These are phyloP conservation scores for Irpex sp. DNA, from an alignment of 1,284 basidiomycete genomes.

Conservation along the genomic window DNA sequence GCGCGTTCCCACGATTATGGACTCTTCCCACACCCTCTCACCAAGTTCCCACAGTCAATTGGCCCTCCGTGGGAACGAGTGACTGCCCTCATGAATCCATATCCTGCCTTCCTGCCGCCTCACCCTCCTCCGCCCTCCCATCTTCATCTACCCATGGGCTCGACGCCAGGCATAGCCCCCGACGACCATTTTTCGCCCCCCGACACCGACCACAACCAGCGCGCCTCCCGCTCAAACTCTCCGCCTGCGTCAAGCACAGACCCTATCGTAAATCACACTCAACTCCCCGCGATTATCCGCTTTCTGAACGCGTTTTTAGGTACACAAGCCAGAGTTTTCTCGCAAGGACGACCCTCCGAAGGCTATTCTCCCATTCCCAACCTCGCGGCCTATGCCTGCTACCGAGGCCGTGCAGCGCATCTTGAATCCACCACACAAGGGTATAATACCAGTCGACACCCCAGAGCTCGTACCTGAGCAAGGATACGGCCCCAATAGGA, in stretches of 20 bases:
- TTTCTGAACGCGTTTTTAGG: conserved; percentile 25
- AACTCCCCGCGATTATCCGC: conserved; percentile 21
- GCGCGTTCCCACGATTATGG: conserved; percentile 30
- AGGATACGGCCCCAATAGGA: neutral
- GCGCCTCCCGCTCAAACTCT: conserved; percentile 34
- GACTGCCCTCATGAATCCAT: conserved; percentile 31
- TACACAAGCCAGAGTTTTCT: conserved; percentile 23
- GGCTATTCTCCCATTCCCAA: conserved; percentile 13
- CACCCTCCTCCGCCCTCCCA: conserved; percentile 30
- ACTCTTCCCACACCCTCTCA: conserved; percentile 25
- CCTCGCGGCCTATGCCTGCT: conserved; percentile 43
- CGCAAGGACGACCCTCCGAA: conserved; percentile 1
- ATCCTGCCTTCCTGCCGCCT: conserved; percentile 24
- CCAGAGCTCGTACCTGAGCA: neutral
- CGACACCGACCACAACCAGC: conserved; percentile 28
- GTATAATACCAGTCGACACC: neutral
- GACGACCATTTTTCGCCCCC: conserved; percentile 29
- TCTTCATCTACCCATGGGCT: conserved; percentile 41
- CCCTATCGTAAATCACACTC: conserved; percentile 35
- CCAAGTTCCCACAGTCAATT: conserved; percentile 30
- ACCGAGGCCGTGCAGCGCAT: conserved; percentile 57
- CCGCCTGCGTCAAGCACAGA: conserved; percentile 35
- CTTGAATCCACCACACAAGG: conserved; percentile 21
- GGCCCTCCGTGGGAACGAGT: conserved; percentile 19
- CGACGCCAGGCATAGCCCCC: conserved; percentile 32